These are phyloP conservation scores for Phialemonium atrogriseum DNA, from an alignment of 2,329 filamentous ascomycete genomes.

Conservation along the genomic window DNA sequence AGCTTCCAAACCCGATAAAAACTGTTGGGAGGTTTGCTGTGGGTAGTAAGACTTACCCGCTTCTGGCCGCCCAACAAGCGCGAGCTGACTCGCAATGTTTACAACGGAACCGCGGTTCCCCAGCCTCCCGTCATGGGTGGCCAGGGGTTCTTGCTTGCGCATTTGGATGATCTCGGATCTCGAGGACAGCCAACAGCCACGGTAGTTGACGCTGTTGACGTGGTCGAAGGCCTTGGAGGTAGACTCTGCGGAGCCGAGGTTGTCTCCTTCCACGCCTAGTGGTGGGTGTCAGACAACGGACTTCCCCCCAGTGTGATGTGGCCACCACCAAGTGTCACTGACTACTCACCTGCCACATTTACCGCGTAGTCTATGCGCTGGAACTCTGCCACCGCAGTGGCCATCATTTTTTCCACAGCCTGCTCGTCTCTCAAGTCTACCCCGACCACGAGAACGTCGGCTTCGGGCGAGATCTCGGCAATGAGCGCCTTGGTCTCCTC, in stretches of 20 bases:
- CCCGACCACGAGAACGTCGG: conserved; percentile 16
- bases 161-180: conserved; percentile 33
- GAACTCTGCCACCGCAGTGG: conserved; percentile 21
- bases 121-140: conserved; percentile 33
- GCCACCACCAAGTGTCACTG: too few species aligned
- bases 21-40: neutral
- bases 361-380: conserved; percentile 36
- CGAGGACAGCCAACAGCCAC: conserved; percentile 35
- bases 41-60: too few species aligned
- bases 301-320: too few species aligned
- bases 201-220: conserved; percentile 32
- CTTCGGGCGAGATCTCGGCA: conserved; percentile 14
- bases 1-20: neutral
- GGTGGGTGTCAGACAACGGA: conserved; percentile 14
- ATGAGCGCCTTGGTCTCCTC: conserved; percentile 23
- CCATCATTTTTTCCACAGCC: conserved; percentile 24
- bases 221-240: too few species aligned
- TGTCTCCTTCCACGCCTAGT: conserved; percentile 21
- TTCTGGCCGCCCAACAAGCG: too few species aligned
- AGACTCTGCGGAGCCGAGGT: too few species aligned
- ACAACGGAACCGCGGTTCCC: conserved; percentile 32
- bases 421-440: conserved; percentile 27
- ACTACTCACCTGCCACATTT: conserved; percentile 32
- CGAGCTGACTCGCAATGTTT: conserved; percentile 35
- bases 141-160: conserved; percentile 31